These are phyloP conservation scores for Ceratobasidium sp. DNA, from an alignment of 1,284 basidiomycete genomes.

Conservation along the genomic window DNA sequence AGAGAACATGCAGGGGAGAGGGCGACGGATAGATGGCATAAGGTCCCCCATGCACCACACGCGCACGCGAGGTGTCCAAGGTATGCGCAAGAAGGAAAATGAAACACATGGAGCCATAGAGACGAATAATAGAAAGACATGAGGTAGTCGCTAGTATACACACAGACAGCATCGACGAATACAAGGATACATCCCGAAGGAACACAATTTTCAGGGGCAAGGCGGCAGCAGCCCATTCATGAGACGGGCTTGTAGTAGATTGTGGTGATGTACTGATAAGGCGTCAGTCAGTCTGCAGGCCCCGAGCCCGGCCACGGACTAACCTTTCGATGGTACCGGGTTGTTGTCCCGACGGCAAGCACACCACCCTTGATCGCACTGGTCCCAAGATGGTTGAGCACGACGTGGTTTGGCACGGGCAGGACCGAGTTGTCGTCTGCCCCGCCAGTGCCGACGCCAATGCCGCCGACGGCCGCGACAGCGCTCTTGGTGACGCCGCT, in stretches of 20 bases:
- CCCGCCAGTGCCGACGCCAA: conserved; percentile 43
- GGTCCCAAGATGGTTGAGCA: conserved; percentile 95
- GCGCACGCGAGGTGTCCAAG: conserved; percentile 26
- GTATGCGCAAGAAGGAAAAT: conserved; percentile 27
- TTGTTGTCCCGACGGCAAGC: conserved; percentile 92
- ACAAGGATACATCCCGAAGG: conserved; percentile 10
- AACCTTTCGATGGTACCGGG: conserved; percentile 93
- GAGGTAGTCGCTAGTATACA: conserved; percentile 39
- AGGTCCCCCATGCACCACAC: conserved; percentile 25
- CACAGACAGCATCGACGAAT: conserved; percentile 29
- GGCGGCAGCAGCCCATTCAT: conserved; percentile 27
- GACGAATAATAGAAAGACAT: conserved; percentile 15
- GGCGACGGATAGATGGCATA: background rate
- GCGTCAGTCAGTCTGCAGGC: conserved; percentile 7
- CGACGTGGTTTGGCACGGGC: conserved; percentile 94
- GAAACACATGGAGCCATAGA: conserved; percentile 2
- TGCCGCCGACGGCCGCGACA: conserved; percentile 44
- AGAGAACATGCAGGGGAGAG: conserved; percentile 4
- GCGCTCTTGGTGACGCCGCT: conserved; percentile 50
- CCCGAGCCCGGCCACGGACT: conserved; percentile 50
- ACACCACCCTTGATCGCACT: conserved; percentile 96
- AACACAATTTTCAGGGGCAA: background rate
- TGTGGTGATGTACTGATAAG: conserved; percentile 68
- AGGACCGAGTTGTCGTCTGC: conserved; percentile 94
- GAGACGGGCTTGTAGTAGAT: conserved; percentile 70